Conservation (phyloP, 495 filamentous ascomycete genomes). For the Gamarada debralockiae region DNA sequence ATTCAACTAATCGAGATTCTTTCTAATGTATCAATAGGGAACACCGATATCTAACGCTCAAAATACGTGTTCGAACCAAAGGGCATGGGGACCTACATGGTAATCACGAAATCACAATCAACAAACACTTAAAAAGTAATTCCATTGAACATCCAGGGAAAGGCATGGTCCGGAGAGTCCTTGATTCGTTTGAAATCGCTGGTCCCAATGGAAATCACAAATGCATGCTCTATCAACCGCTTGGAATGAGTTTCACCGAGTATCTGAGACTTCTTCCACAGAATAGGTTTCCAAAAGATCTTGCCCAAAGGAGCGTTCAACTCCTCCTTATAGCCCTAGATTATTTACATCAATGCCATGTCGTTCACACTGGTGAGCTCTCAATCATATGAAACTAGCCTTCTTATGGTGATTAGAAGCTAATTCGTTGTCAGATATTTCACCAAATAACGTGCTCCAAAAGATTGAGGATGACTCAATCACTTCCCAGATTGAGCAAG, state of each 20-base stretch:
- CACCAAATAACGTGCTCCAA: conserved; percentile 22
- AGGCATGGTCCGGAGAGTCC: conserved; percentile 22
- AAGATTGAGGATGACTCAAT: conserved; percentile 20
- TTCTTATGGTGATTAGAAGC: conserved; percentile 14
- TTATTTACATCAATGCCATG: conserved; percentile 31
- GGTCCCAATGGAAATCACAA: conserved; percentile 26
- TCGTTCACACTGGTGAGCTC: conserved; percentile 28
- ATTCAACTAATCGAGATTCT: conserved; percentile 18
- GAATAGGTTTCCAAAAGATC: conserved; percentile 27
- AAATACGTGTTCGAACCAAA: conserved; percentile 25
- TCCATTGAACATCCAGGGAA: conserved; percentile 27
- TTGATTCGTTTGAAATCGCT: conserved; percentile 23
- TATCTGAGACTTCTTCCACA: conserved; percentile 28
- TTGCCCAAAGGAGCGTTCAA: conserved; percentile 30
- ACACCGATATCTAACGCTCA: conserved; percentile 22
- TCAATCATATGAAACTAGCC: conserved; percentile 14
- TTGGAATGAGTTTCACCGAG: conserved; percentile 36
- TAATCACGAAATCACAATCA: conserved; percentile 27
- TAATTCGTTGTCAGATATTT: conserved; percentile 24
- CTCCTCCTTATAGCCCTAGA: conserved; percentile 30
- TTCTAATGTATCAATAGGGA: conserved; percentile 22
- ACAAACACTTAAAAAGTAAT: conserved; percentile 27
- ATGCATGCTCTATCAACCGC: conserved; percentile 28
- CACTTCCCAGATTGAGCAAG: conserved; percentile 20
- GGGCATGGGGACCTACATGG: conserved; percentile 19